A percentile compares a stretch with the other conserved stretches of the same genome.
Conservation (phyloP, 2,329 filamentous ascomycete species). For the Ceratocystis cacaofunesta region DNA sequence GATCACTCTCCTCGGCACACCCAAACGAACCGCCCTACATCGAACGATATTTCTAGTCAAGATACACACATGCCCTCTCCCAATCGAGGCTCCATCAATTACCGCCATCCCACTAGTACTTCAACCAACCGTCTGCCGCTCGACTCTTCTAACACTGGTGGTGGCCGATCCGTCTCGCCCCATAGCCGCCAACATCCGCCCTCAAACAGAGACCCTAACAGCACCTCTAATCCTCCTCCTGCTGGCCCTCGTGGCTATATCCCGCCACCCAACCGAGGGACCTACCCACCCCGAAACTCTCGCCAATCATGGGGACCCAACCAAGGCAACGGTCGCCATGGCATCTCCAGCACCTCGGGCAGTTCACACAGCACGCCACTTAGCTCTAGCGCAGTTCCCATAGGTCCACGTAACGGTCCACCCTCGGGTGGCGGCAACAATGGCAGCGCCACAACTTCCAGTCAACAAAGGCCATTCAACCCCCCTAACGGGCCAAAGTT, state of each 20-base stretch:
- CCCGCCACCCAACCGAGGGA: slow-evolving; percentile 21
- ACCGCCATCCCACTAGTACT: slow-evolving; percentile 26
- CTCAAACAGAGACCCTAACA: slow-evolving; percentile 21
- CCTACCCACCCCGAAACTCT: slow-evolving; percentile 30
- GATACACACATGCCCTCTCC: slow-evolving; percentile 6
- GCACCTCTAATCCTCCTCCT: slow-evolving; percentile 34
- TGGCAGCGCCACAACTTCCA: neutral
- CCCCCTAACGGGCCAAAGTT: slow-evolving; percentile 24
- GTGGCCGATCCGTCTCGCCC: slow-evolving; percentile 19
- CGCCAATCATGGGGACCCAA: slow-evolving; percentile 31
- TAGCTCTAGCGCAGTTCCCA: slow-evolving; percentile 32
- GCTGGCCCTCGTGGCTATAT: slow-evolving; percentile 41
- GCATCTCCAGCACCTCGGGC: slow-evolving; percentile 4
- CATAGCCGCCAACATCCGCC: slow-evolving; percentile 24
- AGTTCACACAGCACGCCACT: slow-evolving; percentile 27
- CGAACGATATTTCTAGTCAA: slow-evolving; percentile 7
- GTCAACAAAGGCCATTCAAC: neutral
- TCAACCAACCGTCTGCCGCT: slow-evolving; percentile 23
- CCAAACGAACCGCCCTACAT: neutral
- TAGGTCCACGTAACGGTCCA: slow-evolving; percentile 40
- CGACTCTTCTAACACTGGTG: slow-evolving; percentile 23
- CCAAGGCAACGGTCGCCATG: slow-evolving; percentile 20
- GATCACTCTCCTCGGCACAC: slow-evolving; percentile 26
- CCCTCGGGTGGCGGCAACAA: slow-evolving; percentile 19
- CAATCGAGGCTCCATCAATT: slow-evolving; percentile 18